Percentiles rank a stretch among this genome's conserved stretches.
Conservation (phyloP, 169 alveolate genomes). For the Plasmodium yoelii region DNA sequence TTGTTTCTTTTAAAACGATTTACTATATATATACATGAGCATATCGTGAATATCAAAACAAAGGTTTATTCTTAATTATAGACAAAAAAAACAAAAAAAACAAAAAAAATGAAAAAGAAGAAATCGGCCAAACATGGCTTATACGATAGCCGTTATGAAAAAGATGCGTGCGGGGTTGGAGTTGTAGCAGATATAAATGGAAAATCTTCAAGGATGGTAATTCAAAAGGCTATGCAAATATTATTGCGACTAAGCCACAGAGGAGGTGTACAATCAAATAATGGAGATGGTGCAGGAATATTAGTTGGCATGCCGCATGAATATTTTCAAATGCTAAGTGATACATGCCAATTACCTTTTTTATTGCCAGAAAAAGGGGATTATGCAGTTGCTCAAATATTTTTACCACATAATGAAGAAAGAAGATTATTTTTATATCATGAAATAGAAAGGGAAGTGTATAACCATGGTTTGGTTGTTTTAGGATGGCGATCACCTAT, state of each 20-base stretch:
- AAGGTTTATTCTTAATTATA: neutral
- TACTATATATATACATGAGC: too few species aligned
- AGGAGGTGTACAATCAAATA: constrained; percentile 83
- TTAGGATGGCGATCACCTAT: constrained; percentile 85
- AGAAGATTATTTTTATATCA: constrained; percentile 62
- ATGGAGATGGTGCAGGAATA: constrained; percentile 82
- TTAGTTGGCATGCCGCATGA: constrained; percentile 73
- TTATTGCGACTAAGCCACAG: constrained; percentile 80
- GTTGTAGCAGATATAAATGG: constrained; percentile 80
- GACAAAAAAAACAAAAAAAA: neutral
- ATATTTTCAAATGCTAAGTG: constrained; percentile 75
- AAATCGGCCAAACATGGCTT: constrained; percentile 58
- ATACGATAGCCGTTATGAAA: constrained; percentile 79
- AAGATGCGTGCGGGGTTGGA: constrained; percentile 86
- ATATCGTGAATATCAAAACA: too few species aligned
- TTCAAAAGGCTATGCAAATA: constrained; percentile 80
- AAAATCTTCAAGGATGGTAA: constrained; percentile 76
- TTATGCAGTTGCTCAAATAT: constrained; percentile 79
- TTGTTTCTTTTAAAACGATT: too few species aligned
- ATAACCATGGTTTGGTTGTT: constrained; percentile 70
- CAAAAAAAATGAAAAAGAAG: constrained; percentile 27
- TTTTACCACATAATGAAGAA: constrained; percentile 77
- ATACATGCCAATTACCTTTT: constrained; percentile 77
- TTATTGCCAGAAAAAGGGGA: constrained; percentile 77
- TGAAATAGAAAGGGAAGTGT: constrained; percentile 46